Base-by-base conservation (phyloP, 805 yeast species). In the Starmera pachycereana region DNA sequence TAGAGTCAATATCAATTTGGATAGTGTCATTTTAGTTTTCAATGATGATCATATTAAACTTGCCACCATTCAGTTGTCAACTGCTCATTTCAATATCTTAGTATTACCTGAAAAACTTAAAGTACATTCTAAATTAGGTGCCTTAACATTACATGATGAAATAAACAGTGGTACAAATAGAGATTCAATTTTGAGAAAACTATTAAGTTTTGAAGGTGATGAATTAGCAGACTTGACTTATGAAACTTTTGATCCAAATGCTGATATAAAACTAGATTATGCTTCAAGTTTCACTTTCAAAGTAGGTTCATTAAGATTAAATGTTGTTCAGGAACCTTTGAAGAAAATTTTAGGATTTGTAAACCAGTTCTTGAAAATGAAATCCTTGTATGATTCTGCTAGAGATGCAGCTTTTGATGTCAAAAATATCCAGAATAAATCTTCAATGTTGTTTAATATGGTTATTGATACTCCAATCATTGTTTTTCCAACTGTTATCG, bases 371-470 rank as follows among this genome's bases (percentile, higher is more conserved):
- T 81, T 77, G 43, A 73, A 73, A 49, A 86, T 90, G 95, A 92
- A 92, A 58, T 75, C 74, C 4, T 68, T 89, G n/a, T 94, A 84
- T 58, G 98, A 92, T 52, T 66, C 73, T 16, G 95, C 97, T 0
- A 72, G 97, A 42, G 86, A 81, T 51, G 85, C 88, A 10, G 96
- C 97, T 0, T 73, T 87, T 48, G 75, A 81, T 48, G 95, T 85
- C 56, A 92, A 92, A 0, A 76, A 66, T 35, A 67, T 79, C 34
- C 72, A 72, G 34, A 68, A 73, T 43, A 74, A 75, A 39, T 67
- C 63, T 41, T 33, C 35, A 6, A 77, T 88, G 61, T 77, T 78
- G 46, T 72, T 89, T 54, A 83, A 89, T 50, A 60, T 94, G 29
- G 59, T 74, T 13, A 68, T 92, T 12, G 71, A 75, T 39, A 86